Evolutionary conservation across 176 grass and related monocot species (phyloP).

Genomic region (Rhynchospora tenuis): DNA sequence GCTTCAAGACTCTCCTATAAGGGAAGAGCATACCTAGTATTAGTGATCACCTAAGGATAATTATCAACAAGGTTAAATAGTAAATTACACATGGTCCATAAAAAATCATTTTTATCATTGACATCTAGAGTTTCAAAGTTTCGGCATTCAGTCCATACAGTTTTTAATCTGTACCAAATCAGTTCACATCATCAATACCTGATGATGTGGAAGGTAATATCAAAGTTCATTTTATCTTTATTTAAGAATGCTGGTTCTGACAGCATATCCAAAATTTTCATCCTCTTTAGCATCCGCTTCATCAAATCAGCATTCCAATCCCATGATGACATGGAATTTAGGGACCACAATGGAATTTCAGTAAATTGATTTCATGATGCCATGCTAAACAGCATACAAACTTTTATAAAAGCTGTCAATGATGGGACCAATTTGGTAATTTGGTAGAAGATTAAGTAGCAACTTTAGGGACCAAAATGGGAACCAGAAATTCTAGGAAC

Average conservation of each 20-base stretch:
- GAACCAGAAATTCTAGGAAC: background rate
- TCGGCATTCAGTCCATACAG: background rate
- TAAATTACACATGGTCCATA: background rate
- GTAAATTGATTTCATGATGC: too few relatives aligned
- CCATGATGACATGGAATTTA: background rate
- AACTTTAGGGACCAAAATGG: background rate
- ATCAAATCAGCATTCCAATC: background rate
- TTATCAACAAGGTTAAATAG: constrained; percentile 3
- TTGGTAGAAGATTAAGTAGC: background rate
- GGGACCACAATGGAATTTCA: too few relatives aligned
- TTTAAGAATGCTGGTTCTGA: background rate
- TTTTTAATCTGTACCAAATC: background rate
- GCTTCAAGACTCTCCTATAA: constrained; percentile 76
- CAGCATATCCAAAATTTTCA: background rate
- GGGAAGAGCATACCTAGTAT: constrained; percentile 15
- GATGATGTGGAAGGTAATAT: background rate
- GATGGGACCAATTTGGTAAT: background rate
- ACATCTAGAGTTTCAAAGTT: background rate
- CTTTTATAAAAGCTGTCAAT: background rate
- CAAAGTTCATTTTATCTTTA: background rate
- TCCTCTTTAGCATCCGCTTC: background rate
- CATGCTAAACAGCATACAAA: too few relatives aligned
- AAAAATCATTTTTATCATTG: background rate
- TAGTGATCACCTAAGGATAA: background rate
- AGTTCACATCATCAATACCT: background rate